Evolutionary conservation across 169 alveolate genomes (phyloP).

Genomic region (Plasmodium vivax): DNA sequence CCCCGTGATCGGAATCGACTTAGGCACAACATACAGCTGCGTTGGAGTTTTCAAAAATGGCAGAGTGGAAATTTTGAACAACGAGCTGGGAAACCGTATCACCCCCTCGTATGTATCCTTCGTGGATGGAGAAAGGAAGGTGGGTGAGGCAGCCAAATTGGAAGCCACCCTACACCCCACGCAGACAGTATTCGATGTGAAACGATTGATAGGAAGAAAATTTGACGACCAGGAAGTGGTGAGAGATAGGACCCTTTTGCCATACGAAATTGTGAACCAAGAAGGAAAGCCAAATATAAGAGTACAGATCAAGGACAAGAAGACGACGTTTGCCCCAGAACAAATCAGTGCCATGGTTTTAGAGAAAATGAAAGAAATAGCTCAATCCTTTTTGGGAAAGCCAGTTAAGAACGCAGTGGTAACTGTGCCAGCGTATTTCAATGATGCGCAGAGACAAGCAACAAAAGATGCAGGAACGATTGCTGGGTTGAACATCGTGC

Average conservation of each 20-base stretch:
- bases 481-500: constrained; percentile 98
- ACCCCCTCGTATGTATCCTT: constrained; percentile 99
- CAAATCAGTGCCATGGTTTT: constrained; percentile 99
- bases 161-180: constrained; percentile 97
- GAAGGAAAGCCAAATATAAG: constrained; percentile 95
- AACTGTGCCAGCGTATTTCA: constrained; percentile 99
- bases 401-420: constrained; percentile 96
- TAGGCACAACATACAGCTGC: constrained; percentile 98
- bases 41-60: constrained; percentile 98
- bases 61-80: constrained; percentile 97
- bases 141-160: constrained; percentile 99
- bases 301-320: constrained; percentile 92
- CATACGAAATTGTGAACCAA: constrained; percentile 94
- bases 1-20: constrained; percentile 97
- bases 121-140: constrained; percentile 95
- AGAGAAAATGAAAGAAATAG: constrained; percentile 96
- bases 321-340: constrained; percentile 97
- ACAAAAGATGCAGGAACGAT: constrained; percentile 99
- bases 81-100: constrained; percentile 94
- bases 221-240: constrained; percentile 96
- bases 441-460: constrained; percentile 99
- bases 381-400: constrained; percentile 97
- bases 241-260: constrained; percentile 95
- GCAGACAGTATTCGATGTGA: constrained; percentile 97
- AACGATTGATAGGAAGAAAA: constrained; percentile 98